phyloP scores from a whole-genome alignment of 257 asterid genomes.

The Perilla frutescens region DNA sequence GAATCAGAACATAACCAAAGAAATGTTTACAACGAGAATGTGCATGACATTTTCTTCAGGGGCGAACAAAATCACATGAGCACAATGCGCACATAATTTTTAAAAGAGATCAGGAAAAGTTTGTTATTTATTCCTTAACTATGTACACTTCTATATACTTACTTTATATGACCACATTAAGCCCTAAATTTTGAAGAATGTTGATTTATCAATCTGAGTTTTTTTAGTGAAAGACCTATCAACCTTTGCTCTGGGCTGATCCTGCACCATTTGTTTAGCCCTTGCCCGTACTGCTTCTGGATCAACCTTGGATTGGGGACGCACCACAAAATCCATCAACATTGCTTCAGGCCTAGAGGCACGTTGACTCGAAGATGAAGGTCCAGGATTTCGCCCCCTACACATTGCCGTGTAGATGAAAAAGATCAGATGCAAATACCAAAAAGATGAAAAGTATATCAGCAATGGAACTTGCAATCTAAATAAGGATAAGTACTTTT shows the following conservation, averaged over 20 bases:
- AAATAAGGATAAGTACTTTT: conserved; percentile 47
- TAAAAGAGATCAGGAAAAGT: too few relatives aligned
- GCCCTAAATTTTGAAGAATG: background rate
- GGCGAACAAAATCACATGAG: too few relatives aligned
- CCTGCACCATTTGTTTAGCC: conserved; percentile 61
- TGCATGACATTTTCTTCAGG: too few relatives aligned
- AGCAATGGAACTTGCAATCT: conserved; percentile 12
- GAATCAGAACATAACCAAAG: too few relatives aligned
- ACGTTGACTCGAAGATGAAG: conserved; percentile 65
- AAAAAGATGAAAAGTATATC: conserved; percentile 2
- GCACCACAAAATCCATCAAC: conserved; percentile 89
- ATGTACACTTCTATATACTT: background rate
- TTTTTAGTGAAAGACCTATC: background rate
- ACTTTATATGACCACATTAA: too few relatives aligned
- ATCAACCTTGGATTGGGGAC: conserved; percentile 90
- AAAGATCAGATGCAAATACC: conserved; percentile 15
- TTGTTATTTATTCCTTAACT: too few relatives aligned
- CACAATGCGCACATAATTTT: too few relatives aligned
- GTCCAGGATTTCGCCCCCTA: conserved; percentile 52
- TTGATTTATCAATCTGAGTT: background rate
- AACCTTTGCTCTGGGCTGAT: conserved; percentile 69
- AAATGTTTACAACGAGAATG: too few relatives aligned
- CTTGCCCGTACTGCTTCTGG: conserved; percentile 82
- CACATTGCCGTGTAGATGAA: conserved; percentile 37
- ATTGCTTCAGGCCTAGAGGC: conserved; percentile 66